Evolutionary conservation across 352 stramenopile genomes (phyloP).

Genomic region (Peronospora destructor): DNA sequence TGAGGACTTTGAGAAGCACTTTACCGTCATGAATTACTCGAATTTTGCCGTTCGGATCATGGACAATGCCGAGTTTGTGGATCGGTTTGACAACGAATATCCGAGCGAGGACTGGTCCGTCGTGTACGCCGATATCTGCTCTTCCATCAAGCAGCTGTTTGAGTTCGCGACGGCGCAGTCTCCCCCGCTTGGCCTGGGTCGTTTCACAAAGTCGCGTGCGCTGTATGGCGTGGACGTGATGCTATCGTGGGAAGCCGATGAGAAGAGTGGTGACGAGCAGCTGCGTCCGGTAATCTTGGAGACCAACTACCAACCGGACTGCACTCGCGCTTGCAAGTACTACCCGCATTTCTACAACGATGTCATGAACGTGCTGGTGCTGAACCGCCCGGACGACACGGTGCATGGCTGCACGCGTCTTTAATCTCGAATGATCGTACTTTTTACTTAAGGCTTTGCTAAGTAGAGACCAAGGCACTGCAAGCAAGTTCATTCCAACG

Average conservation of each 20-base stretch:
- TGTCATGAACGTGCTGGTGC: conserved; percentile 47
- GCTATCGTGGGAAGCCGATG: conserved; percentile 36
- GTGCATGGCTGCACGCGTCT: conserved; percentile 40
- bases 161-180: conserved; percentile 33
- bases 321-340: conserved; percentile 46
- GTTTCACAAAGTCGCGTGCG: conserved; percentile 44
- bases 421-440: conserved; percentile 10
- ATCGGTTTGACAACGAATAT: conserved; percentile 46
- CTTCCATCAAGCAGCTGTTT: conserved; percentile 48
- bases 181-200: conserved; percentile 40
- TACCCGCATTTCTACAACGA: conserved; percentile 53
- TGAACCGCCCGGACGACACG: conserved; percentile 33
- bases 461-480: neutral
- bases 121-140: conserved; percentile 38
- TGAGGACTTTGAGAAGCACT: conserved; percentile 53
- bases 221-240: conserved; percentile 54
- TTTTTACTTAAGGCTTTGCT: neutral
- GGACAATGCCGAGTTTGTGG: conserved; percentile 40
- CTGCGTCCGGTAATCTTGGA: conserved; percentile 44
- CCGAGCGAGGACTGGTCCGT: conserved; percentile 39
- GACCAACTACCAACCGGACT: conserved; percentile 53
- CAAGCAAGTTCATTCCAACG: conserved; percentile 8
- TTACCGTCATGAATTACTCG: conserved; percentile 62
- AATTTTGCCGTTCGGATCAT: conserved; percentile 45
- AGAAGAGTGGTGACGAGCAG: conserved; percentile 32